Evolutionary conservation across 2,329 filamentous ascomycete genomes (phyloP).

Genomic region (Fusarium torreyae): DNA sequence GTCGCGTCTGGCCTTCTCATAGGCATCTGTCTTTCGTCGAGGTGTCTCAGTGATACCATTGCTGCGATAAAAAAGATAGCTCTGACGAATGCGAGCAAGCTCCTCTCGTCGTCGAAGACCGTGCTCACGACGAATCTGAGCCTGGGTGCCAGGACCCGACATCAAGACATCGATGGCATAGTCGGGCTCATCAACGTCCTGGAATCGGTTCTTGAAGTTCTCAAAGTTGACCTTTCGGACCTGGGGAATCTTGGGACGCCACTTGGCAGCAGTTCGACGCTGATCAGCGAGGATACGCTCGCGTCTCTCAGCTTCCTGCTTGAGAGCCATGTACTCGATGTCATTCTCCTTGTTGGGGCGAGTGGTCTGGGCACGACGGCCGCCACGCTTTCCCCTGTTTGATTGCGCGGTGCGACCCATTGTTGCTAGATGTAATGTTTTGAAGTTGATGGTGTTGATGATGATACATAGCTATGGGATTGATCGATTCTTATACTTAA

Average conservation of each 20-base stretch:
- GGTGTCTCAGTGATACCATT: conserved; percentile 3
- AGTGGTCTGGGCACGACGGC: conserved; percentile 17
- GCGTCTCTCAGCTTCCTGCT: conserved; percentile 57
- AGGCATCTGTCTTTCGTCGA: conserved; percentile 22
- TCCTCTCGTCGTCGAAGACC: conserved; percentile 56
- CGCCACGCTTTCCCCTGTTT: conserved; percentile 17
- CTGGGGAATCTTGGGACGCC: conserved; percentile 59
- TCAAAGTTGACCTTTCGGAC: conserved; percentile 61
- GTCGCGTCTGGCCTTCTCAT: conserved; percentile 45
- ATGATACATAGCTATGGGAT: neutral
- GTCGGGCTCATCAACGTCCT: conserved; percentile 54
- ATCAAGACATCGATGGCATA: conserved; percentile 60
- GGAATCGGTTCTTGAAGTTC: conserved; percentile 61
- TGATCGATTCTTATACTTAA: neutral
- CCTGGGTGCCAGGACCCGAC: conserved; percentile 53
- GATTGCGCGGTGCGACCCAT: conserved; percentile 40
- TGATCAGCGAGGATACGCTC: conserved; percentile 56
- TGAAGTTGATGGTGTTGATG: neutral
- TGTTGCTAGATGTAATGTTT: conserved; percentile 1
- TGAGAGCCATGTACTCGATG: conserved; percentile 50
- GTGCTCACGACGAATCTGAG: conserved; percentile 59
- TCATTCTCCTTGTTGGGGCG: conserved; percentile 50
- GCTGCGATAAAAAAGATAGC: conserved; percentile 42
- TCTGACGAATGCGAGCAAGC: conserved; percentile 54
- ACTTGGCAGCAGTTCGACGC: conserved; percentile 56